Evolutionary conservation across 345 rosid species (phyloP), one percentile per base, ranked within the genome.

Genomic region (Salix arbutifolia): DNA sequence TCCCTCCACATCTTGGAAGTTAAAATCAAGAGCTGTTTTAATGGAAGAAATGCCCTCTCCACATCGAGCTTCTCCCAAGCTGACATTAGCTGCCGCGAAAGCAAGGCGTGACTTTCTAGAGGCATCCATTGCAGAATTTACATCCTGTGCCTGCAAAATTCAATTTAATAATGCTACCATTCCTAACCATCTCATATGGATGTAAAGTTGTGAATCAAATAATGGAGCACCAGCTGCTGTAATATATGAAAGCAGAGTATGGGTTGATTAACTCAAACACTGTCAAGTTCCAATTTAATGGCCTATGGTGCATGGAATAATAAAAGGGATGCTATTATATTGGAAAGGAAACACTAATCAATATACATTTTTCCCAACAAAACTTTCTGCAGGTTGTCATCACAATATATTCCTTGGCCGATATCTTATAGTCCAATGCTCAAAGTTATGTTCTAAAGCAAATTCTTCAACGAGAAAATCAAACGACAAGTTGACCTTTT

Each of bases 101-200:
- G 99, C 91, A 78, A 70, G 75, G 58, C 80, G 87, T 52, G 97
- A 91, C 84, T 89, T 96, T 82, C 91, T 92, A n/a, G 99, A 88
- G 76, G 99, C 99, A 76, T 94, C 98, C 97, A 96, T 90, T 44
- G 97, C 98, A 84, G 80, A 84, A 83, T 80, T 87, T 73, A 92
- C 91, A 66, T 96, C 89, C 74, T 92, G 97, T 17, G 90, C 71
- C 99, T 96, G 94, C 74, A 85, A 82, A 50, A 60, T 53, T 72
- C 73, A 67, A 79, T 58, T 72, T 75, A 48, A 70, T 53, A 28
- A 73, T 40, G 75, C 66, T 33, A 26, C 31, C 38, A 42, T 56
- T 56, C 62, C 28, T 3, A 23, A 56, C 14, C 26, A 56, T 56
- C 25, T 9, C 16, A 18, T 18, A 8, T 4, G 2, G 33, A 44